Evolutionary conservation across 176 grass and related monocot genomes (phyloP), one percentile per base, ranked within the genome.

Genomic region (Ampelocalamus luodianensis): DNA sequence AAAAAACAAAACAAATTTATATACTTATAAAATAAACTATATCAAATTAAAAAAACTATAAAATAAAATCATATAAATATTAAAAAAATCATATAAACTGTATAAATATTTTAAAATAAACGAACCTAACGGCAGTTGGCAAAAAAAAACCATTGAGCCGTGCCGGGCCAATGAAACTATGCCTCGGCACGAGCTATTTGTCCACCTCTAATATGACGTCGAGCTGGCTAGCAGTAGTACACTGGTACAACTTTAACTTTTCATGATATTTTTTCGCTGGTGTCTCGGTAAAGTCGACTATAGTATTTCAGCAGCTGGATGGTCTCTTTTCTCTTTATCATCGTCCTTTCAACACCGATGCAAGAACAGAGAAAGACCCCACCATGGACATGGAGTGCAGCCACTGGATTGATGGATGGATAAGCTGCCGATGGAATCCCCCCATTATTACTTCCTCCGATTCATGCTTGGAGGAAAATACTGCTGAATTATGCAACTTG

Each of bases 341-440:
- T 86, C 15, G 40, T 50, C 75, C 81, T 84, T 27, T 67, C 78
- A 14, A 13, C 36, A 37, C 72, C 8, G 55, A 64, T 16, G 16
- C 38, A 23, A 32, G 44, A 87, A 24, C 11, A 48, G 45, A 48
- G 45, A 84, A 37, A 49, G 6, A 62, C 40, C 87, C 50, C 53
- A 85, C 70, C 82, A 76, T 50, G 49, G 74, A 40, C 69, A 80
- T 53, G 69, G 55, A 45, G 54, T 26, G 59, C 27, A 51, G 10
- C 11, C 38, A 75, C 26, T 32, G 22, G 59, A 44, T 46, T 7
- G 11, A 40, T 42, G 7, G 50, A 64, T 66, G 58, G 54, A 71
- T 71, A 43, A 71, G 58, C 48, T 2, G 37, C 17, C 22, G 71
- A 89, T 67, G 38, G 48, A 59, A 74, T 46, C 54, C 24, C 23